phyloP scores from a whole-genome alignment of 495 filamentous ascomycete genomes.

The Cetradonia linearis region DNA sequence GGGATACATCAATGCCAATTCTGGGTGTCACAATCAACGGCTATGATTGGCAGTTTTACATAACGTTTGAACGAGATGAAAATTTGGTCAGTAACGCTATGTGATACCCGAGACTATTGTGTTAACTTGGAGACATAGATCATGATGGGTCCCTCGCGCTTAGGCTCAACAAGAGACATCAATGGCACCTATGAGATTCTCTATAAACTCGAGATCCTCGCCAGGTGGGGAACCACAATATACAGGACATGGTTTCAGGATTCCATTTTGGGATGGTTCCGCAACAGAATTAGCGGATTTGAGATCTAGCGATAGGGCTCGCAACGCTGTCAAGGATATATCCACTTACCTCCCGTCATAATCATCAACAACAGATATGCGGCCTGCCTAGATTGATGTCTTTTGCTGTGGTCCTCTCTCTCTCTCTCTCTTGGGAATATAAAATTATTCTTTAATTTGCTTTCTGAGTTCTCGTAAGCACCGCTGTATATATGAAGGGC shows the following conservation, averaged over 20 bases:
- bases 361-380: no score
- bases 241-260: background rate
- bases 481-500: no score
- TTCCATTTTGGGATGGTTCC: background rate
- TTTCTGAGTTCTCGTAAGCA: no score
- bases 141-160: background rate
- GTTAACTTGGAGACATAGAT: background rate
- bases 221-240: background rate
- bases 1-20: slow-evolving; percentile 9
- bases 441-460: no score
- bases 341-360: no score
- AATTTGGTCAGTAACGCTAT: background rate
- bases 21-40: slow-evolving; percentile 8
- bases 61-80: background rate
- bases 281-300: background rate
- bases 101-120: background rate
- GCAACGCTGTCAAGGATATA: no score
- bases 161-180: background rate
- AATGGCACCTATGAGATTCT: background rate
- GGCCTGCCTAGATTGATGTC: no score
- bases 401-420: no score
- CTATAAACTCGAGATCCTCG: background rate
- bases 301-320: no score
- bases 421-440: no score
- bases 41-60: slow-evolving; percentile 6